phyloP scores from a whole-genome alignment of 192 early-diverging fungal species.

The Piromyces finnis region DNA sequence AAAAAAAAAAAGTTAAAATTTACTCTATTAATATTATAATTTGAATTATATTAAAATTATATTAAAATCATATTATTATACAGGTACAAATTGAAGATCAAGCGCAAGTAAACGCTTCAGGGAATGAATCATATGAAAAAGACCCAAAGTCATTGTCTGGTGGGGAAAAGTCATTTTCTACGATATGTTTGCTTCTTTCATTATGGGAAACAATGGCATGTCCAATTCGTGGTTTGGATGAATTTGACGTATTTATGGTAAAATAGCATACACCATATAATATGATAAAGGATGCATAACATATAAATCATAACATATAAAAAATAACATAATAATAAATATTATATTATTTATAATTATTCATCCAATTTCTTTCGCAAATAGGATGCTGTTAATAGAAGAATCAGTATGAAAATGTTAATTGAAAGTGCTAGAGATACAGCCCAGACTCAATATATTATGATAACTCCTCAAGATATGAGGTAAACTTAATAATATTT shows the following conservation, averaged over 20 bases:
- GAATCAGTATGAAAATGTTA: conserved; percentile 73
- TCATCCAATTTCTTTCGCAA: too few relatives aligned
- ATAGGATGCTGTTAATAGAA: conserved; percentile 91
- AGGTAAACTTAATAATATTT: too few relatives aligned
- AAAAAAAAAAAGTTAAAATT: too few relatives aligned
- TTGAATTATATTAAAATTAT: too few relatives aligned
- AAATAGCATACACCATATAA: too few relatives aligned
- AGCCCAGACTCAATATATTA: conserved; percentile 58
- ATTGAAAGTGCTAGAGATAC: conserved; percentile 24
- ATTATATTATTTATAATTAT: too few relatives aligned
- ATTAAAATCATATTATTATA: neutral
- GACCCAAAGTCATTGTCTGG: conserved; percentile 86
- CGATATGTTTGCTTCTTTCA: conserved; percentile 78
- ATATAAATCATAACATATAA: too few relatives aligned
- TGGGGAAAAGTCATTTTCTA: conserved; percentile 93
- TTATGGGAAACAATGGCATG: conserved; percentile 86
- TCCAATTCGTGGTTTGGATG: conserved; percentile 86
- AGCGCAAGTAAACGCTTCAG: neutral
- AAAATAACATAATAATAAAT: too few relatives aligned
- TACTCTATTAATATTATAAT: too few relatives aligned
- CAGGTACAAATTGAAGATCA: neutral
- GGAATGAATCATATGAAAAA: conserved; percentile 31
- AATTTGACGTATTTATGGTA: conserved; percentile 97
- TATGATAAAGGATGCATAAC: too few relatives aligned
- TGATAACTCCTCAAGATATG: conserved; percentile 92